A percentile compares a stretch with the other conserved stretches of the same genome.
Conservation (phyloP, 1,284 basidiomycete genomes). For the Psilocybe mexicana region DNA sequence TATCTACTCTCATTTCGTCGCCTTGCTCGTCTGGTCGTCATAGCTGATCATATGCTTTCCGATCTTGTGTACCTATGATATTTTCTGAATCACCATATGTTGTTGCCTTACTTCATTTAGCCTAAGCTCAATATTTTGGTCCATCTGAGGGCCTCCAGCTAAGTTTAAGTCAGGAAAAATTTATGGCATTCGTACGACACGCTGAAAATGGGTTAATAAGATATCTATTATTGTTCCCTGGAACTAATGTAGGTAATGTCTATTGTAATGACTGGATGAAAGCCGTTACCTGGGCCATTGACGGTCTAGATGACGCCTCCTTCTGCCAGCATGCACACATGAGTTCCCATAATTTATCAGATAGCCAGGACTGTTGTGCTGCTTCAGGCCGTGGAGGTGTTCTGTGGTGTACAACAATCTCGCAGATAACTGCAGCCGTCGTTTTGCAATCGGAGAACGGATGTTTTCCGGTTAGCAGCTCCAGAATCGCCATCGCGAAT, state of each 20-base stretch:
- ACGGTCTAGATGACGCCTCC: slow-evolving; percentile 32
- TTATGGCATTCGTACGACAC: not conserved
- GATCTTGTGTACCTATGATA: not conserved
- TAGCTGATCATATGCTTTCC: not conserved
- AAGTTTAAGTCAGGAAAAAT: too few relatives aligned
- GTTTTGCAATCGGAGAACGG: slow-evolving; percentile 49
- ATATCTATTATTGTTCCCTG: not conserved
- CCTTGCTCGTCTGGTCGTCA: not conserved
- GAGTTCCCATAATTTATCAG: slow-evolving; percentile 45
- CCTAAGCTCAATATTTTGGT: not conserved
- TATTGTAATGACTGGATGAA: slow-evolving; percentile 13
- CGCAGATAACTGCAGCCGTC: slow-evolving; percentile 49
- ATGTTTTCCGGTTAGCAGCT: slow-evolving; percentile 48
- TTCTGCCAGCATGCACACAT: slow-evolving; percentile 47
- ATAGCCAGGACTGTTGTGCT: slow-evolving; percentile 36
- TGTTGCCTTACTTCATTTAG: not conserved
- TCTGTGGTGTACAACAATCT: slow-evolving; percentile 36
- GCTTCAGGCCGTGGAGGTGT: slow-evolving; percentile 40
- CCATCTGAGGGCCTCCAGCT: not conserved
- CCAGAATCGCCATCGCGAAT: slow-evolving; percentile 58
- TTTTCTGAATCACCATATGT: not conserved
- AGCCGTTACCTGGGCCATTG: slow-evolving; percentile 36
- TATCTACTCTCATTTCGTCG: not conserved
- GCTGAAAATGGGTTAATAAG: too few relatives aligned
- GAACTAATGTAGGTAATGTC: not conserved